A percentile compares a stretch with the other conserved stretches of the same genome.
These are phyloP conservation scores for Eurotiales sp. DNA, from an alignment of 2,329 filamentous ascomycete species.

Conservation along the genomic window DNA sequence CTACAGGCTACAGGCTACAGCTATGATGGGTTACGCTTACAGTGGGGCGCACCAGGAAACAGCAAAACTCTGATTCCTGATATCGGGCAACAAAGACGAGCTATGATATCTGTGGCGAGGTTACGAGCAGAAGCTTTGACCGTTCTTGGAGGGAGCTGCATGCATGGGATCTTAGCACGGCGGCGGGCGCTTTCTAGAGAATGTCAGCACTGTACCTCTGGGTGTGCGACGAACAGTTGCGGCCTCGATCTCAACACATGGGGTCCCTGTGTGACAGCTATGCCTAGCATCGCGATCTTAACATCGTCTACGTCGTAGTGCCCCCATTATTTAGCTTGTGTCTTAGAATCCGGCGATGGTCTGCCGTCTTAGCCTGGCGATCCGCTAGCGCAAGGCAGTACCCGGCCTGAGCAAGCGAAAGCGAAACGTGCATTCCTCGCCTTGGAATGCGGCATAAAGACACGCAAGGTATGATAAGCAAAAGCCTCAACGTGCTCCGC, in stretches of 20 bases:
- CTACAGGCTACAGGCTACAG: too few relatives aligned
- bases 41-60: background rate
- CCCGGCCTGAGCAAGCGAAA: too few relatives aligned
- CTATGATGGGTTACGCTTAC: too few relatives aligned
- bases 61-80: background rate
- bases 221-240: background rate
- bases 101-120: background rate
- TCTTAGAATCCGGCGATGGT: too few relatives aligned
- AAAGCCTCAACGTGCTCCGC: background rate
- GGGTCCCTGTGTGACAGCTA: constrained; percentile 5
- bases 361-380: too few relatives aligned
- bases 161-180: constrained; percentile 12
- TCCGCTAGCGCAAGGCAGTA: background rate
- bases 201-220: background rate
- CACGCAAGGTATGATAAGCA: background rate
- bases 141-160: constrained; percentile 4
- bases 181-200: constrained; percentile 9
- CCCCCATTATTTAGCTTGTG: too few relatives aligned
- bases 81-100: background rate
- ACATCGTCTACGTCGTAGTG: too few relatives aligned
- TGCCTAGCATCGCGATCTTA: too few relatives aligned
- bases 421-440: constrained; percentile 8
- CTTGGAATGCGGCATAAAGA: constrained; percentile 1
- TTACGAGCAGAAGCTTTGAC: constrained; percentile 11
- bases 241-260: constrained; percentile 7